phyloP scores from a whole-genome alignment of 345 rosid genomes.

The Moringa oleifera region DNA sequence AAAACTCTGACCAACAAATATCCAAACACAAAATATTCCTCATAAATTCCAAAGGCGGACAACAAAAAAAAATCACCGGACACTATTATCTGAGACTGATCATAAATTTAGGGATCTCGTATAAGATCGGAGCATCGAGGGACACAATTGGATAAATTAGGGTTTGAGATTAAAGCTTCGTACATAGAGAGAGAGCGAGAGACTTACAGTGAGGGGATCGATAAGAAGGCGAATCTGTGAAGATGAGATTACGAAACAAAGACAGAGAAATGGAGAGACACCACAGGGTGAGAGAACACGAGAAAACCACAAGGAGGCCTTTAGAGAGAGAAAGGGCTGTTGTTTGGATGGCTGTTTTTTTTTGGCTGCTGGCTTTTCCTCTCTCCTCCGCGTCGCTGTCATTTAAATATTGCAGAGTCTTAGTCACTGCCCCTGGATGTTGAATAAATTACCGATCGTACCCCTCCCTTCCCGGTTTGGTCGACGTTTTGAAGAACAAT shows the following conservation, averaged over 20 bases:
- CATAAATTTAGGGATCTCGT: conserved; percentile 29
- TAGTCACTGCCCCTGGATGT: conserved; percentile 16
- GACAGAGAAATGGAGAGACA: conserved; percentile 14
- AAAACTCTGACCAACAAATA: not conserved
- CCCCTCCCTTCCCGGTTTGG: conserved; percentile 11
- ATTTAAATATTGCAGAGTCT: conserved; percentile 20
- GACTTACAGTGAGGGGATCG: conserved; percentile 41
- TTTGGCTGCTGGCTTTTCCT: conserved; percentile 18
- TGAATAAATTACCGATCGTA: conserved; percentile 8
- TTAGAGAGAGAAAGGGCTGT: conserved; percentile 7
- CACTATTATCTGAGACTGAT: not conserved
- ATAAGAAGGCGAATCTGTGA: conserved; percentile 29
- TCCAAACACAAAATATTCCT: not conserved
- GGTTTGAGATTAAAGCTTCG: conserved; percentile 19
- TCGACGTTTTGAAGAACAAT: not conserved
- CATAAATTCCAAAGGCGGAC: not conserved
- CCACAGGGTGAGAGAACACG: conserved; percentile 11
- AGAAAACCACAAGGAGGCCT: conserved; percentile 23
- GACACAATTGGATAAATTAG: conserved; percentile 16
- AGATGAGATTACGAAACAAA: conserved; percentile 30
- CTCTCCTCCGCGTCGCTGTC: conserved; percentile 21
- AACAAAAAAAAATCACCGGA: too few relatives aligned
- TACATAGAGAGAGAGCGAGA: not conserved
- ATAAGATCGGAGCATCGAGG: conserved; percentile 8
- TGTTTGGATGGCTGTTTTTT: conserved; percentile 22